Evolutionary conservation across 2,329 filamentous ascomycete species (phyloP).

Genomic region (Lachnellula subtilissima): DNA sequence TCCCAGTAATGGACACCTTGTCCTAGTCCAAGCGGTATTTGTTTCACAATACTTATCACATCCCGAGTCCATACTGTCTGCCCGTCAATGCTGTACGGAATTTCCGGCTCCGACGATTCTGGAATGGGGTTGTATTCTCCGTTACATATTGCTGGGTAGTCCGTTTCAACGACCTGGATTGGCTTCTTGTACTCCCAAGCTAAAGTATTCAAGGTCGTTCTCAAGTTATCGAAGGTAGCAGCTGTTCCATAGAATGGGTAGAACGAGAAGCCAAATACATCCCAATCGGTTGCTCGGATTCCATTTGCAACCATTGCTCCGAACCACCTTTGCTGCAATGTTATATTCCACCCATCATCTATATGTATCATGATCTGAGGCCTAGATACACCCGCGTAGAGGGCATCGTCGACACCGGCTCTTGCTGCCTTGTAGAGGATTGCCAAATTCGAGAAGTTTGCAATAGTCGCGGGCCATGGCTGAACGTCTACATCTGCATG

Average conservation of each 20-base stretch:
- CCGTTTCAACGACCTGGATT: constrained; percentile 62
- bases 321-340: constrained; percentile 56
- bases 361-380: constrained; percentile 71
- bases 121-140: constrained; percentile 41
- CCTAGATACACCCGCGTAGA: constrained; percentile 38
- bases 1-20: constrained; percentile 50
- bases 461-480: constrained; percentile 28
- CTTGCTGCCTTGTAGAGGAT: constrained; percentile 54
- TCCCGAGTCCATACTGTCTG: constrained; percentile 57
- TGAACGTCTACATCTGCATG: constrained; percentile 39
- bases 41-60: constrained; percentile 52
- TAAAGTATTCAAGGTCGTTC: constrained; percentile 52
- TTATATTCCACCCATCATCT: constrained; percentile 68
- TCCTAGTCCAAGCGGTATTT: constrained; percentile 50
- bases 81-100: constrained; percentile 58
- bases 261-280: constrained; percentile 67
- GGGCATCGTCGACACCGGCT: constrained; percentile 59
- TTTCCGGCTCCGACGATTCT: constrained; percentile 36
- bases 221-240: constrained; percentile 55
- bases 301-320: constrained; percentile 55
- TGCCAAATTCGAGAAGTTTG: constrained; percentile 54
- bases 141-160: constrained; percentile 65
- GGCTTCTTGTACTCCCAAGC: constrained; percentile 58
- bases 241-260: constrained; percentile 65
- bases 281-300: constrained; percentile 55